Evolutionary conservation across 306 rosid genomes (phyloP), one percentile per base, ranked within the genome.

Genomic region (Begonia masoniana): DNA sequence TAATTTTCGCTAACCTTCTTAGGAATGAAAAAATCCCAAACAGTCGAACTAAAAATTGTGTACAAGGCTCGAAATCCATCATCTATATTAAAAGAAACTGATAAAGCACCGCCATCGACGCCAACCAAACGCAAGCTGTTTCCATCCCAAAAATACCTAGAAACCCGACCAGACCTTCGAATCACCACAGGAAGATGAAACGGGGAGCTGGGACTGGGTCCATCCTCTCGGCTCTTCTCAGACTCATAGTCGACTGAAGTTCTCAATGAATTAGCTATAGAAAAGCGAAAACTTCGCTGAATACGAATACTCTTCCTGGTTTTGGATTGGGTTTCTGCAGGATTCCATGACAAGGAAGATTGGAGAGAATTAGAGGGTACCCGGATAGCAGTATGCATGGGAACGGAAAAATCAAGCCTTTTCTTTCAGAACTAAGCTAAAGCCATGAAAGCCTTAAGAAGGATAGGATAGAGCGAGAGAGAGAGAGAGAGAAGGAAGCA

Each of bases 91-190:
- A 63, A 63, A 13, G 61, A 26, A 43, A 67, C 48, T 47, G 70
- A 64, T 3, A 62, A 51, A 42, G 62, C 59, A 61, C 61, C 61
- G 24, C 71, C 79, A 19, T 82, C 87, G 9, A 82, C 84, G 23
- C 71, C 69, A 6, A 80, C 89, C 51, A 82, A 60, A 50, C 67
- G 79, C 76, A 88, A 66, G 8, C 59, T 51, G 36, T 43, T 48
- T 17, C 85, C 95, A 47, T 75, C 81, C 95, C 89, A 88, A 52
- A 78, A 68, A 81, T 76, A 88, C 66, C 86, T 75, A 35, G 87
- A 82, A 6, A 85, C 89, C 54, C 64, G 61, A 8, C 76, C 79
- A 13, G 97, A 61, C 43, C 78, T 67, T 19, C 62, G 83, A 26
- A 88, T 67, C 62, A 71, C 86, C 10, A 88, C 79, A 13, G 86